A percentile compares a stretch with the other conserved stretches of the same genome.
These are phyloP conservation scores for Blastobotrys chiropterorum DNA, from an alignment of 805 yeast genomes.

Conservation along the genomic window DNA sequence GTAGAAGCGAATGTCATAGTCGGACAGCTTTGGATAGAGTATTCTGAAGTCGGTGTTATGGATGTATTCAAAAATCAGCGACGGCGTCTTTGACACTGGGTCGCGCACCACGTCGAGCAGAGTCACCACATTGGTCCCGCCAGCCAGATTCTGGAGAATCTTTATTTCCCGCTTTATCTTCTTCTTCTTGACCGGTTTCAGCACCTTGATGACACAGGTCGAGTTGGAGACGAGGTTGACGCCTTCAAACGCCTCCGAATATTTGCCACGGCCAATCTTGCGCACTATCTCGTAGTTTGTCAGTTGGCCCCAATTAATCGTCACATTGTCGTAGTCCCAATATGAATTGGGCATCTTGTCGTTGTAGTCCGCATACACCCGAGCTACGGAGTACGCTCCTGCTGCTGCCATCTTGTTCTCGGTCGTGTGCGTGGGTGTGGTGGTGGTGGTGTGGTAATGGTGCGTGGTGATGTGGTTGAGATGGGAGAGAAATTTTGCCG, in stretches of 20 bases:
- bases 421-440: not conserved
- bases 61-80: slow-evolving; percentile 78
- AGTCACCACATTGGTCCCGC: slow-evolving; percentile 76
- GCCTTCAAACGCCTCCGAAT: slow-evolving; percentile 92
- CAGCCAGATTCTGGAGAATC: slow-evolving; percentile 75
- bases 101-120: slow-evolving; percentile 79
- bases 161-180: slow-evolving; percentile 87
- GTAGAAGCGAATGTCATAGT: slow-evolving; percentile 72
- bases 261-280: slow-evolving; percentile 89
- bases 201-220: slow-evolving; percentile 76
- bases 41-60: slow-evolving; percentile 77
- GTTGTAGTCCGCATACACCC: slow-evolving; percentile 74
- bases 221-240: slow-evolving; percentile 57
- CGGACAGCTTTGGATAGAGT: slow-evolving; percentile 72
- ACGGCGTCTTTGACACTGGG: slow-evolving; percentile 72
- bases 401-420: not conserved
- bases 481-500: not conserved
- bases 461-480: too few species aligned
- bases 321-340: slow-evolving; percentile 50
- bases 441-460: slow-evolving; percentile 1
- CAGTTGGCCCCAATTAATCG: slow-evolving; percentile 53
- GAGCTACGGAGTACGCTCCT: slow-evolving; percentile 35
- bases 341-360: slow-evolving; percentile 60
- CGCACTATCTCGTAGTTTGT: slow-evolving; percentile 66
- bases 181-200: slow-evolving; percentile 89